Evolutionary conservation across 2,329 filamentous ascomycete species (phyloP), one percentile per base, ranked within the genome.

Genomic region (Westerdykella aurantiaca): DNA sequence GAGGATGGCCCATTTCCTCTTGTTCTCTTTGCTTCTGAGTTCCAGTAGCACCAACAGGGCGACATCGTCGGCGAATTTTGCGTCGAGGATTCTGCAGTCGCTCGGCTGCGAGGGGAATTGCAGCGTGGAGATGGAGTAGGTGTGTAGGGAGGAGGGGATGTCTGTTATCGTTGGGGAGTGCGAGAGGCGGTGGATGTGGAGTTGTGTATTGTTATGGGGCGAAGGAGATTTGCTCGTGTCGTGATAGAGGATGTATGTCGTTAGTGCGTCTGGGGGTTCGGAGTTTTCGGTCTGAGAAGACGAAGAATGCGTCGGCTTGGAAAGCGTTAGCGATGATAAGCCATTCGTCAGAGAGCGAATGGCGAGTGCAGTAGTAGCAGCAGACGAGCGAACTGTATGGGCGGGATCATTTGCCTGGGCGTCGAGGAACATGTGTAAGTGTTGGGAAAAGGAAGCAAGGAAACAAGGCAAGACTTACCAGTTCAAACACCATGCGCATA

Each of bases 1-100:
- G n/a, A 64, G 43, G 34, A 60, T 48, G 29, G 45, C 44, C 5
- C 47, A 46, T 5, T 45, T 14, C 10, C 50, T 45, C 25, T 29
- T 29, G 25, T 29, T 7, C 44, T 6, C 17, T 22, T 37, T 41
- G 37, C 5, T 51, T 40, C 25, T 56, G 58, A 38, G 45, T 53
- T 53, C 57, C 66, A 76, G 78, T 2, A 89, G 73, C 1, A 86
- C 52, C 42, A 88, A 71, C 1, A 89, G 61, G 0, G 69, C 73
- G 11, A 73, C 65, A 43, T 85, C 79, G 53, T 84, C 75, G 35
- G 86, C 73, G 56, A 89, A 88, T 57, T 83, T 82, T 12, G 85
- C 63, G 58, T 88, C 83, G 16, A 80, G 63, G 13, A 83, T 66
- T 9, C 25, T 9, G 25, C 25, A 29, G 25, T 2, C 10, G 25